phyloP scores from a whole-genome alignment of 139 green algal species.

The Coccomyxa sp. region DNA sequence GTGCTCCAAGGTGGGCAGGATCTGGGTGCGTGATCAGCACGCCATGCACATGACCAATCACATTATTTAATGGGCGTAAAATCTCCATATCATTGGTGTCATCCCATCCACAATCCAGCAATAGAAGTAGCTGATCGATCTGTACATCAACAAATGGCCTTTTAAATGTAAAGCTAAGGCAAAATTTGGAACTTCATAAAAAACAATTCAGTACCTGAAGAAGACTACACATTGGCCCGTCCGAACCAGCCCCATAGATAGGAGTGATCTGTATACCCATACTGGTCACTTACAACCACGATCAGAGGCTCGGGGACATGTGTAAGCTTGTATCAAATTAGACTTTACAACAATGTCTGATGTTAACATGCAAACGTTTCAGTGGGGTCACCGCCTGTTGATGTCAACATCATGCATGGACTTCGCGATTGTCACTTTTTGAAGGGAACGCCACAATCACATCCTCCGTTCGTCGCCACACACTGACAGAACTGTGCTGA shows the following conservation, averaged over 20 bases:
- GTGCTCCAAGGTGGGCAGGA: slow-evolving; percentile 70
- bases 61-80: slow-evolving; percentile 53
- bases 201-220: neutral
- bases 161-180: neutral
- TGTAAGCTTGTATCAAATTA: too few relatives aligned
- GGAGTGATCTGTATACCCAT: slow-evolving; percentile 10
- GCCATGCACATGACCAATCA: slow-evolving; percentile 19
- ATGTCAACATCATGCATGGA: too few relatives aligned
- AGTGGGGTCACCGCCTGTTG: too few relatives aligned
- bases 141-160: neutral
- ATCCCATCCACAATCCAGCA: slow-evolving; percentile 93
- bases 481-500: neutral
- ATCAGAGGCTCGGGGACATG: too few relatives aligned
- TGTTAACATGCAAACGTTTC: too few relatives aligned
- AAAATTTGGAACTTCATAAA: neutral
- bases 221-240: neutral
- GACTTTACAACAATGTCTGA: too few relatives aligned
- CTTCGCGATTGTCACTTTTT: neutral
- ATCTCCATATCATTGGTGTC: slow-evolving; percentile 51
- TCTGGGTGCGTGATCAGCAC: slow-evolving; percentile 87
- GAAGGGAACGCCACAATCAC: too few relatives aligned
- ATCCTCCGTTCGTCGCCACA: too few relatives aligned
- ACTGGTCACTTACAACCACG: neutral
- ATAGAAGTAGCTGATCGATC: slow-evolving; percentile 49
- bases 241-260: neutral